Percentiles rank a stretch among this genome's conserved stretches.
These are phyloP conservation scores for Corylus americana DNA, from an alignment of 306 rosid species.

Conservation along the genomic window DNA sequence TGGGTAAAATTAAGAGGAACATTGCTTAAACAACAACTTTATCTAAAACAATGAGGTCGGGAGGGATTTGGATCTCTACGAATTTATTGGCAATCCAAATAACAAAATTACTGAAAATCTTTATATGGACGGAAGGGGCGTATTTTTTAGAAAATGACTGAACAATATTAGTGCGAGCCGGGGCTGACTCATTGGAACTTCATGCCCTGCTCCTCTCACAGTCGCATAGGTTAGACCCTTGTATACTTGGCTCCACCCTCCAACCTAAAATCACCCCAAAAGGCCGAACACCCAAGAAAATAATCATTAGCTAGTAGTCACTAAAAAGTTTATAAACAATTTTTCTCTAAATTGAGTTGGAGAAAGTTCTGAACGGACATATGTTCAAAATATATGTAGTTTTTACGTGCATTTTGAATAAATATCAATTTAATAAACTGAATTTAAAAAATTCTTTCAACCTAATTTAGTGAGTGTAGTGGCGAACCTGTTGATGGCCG, in stretches of 20 bases:
- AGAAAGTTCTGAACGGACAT: no score
- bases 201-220: constrained; percentile 82
- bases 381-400: no score
- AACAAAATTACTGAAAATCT: no score
- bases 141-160: background rate
- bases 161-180: background rate
- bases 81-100: no score
- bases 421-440: no score
- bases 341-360: no score
- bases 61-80: background rate
- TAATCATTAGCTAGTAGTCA: no score
- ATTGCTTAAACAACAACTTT: background rate
- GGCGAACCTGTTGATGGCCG: background rate
- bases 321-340: no score
- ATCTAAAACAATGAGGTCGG: background rate
- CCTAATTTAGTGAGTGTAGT: background rate
- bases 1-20: background rate
- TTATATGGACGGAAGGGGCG: background rate
- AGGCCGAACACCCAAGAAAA: background rate
- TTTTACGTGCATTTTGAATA: no score
- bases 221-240: constrained; percentile 82
- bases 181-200: constrained; percentile 52
- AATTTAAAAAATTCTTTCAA: no score
- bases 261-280: constrained; percentile 51
- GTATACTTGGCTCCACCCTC: constrained; percentile 88